These are phyloP conservation scores for Fomitopsis serialis DNA, from an alignment of 768 basidiomycete species.

Conservation along the genomic window DNA sequence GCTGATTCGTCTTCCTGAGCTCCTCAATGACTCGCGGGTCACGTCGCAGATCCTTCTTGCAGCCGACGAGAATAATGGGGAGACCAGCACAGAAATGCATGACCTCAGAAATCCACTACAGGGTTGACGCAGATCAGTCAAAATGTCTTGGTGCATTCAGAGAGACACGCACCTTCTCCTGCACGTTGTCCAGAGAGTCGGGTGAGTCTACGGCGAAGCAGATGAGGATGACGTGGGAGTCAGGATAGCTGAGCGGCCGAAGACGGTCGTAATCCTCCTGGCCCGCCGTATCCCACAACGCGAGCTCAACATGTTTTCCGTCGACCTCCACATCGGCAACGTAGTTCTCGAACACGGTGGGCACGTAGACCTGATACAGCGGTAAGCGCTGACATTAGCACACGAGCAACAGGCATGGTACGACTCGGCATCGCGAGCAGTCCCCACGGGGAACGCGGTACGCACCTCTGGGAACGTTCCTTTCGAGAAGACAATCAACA, in stretches of 20 bases:
- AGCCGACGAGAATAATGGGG: slow-evolving; percentile 96
- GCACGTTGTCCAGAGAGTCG: slow-evolving; percentile 98
- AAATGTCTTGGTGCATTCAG: too few species aligned
- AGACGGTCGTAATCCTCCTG: slow-evolving; percentile 96
- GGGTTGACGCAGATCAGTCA: background rate
- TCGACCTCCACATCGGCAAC: slow-evolving; percentile 99
- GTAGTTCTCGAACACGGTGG: slow-evolving; percentile 99
- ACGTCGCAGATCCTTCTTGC: slow-evolving; percentile 97
- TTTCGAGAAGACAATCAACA: slow-evolving; percentile 95
- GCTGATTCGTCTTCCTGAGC: slow-evolving; percentile 88
- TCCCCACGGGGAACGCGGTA: slow-evolving; percentile 6
- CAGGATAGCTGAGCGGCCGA: slow-evolving; percentile 88
- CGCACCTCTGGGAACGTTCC: slow-evolving; percentile 92
- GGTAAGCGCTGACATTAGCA: slow-evolving; percentile 8
- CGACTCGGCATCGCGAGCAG: background rate
- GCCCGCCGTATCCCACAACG: slow-evolving; percentile 98
- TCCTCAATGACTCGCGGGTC: slow-evolving; percentile 93
- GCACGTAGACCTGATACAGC: slow-evolving; percentile 83
- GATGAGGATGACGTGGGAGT: slow-evolving; percentile 99
- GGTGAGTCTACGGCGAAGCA: slow-evolving; percentile 98
- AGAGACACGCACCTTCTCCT: slow-evolving; percentile 81
- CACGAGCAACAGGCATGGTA: slow-evolving; percentile 1
- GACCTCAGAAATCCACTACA: slow-evolving; percentile 97
- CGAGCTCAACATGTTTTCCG: slow-evolving; percentile 96
- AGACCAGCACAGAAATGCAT: slow-evolving; percentile 95